These are phyloP conservation scores for Conticribra weissflogii DNA, from an alignment of 108 stramenopile genomes.

Conservation along the genomic window DNA sequence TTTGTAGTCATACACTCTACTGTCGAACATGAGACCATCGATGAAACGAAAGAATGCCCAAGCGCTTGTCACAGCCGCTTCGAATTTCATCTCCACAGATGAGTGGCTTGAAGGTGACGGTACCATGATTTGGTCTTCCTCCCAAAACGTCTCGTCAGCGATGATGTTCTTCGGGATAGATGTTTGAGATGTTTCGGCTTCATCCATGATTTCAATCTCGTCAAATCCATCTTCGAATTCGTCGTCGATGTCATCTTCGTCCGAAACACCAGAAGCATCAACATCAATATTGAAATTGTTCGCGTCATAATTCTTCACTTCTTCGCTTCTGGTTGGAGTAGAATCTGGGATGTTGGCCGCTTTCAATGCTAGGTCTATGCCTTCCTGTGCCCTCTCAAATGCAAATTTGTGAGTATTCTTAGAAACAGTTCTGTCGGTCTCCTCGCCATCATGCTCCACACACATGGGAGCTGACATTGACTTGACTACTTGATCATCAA, in stretches of 20 bases:
- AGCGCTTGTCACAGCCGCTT: conserved; percentile 16
- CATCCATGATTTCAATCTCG: not conserved
- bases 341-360: conserved; percentile 5
- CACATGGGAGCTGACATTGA: too few species aligned
- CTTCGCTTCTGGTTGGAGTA: not conserved
- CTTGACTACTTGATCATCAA: too few species aligned
- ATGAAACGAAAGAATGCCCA: conserved; percentile 37
- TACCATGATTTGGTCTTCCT: conserved; percentile 26
- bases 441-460: too few species aligned
- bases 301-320: not conserved
- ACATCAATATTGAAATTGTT: too few species aligned
- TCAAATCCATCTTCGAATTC: conserved; percentile 3
- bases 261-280: too few species aligned
- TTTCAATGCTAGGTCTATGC: conserved; percentile 34
- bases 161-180: conserved; percentile 20
- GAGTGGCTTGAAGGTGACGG: not conserved
- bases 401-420: conserved; percentile 17
- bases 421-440: too few species aligned
- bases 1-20: conserved; percentile 42
- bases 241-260: conserved; percentile 19
- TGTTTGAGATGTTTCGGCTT: not conserved
- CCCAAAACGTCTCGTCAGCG: conserved; percentile 33
- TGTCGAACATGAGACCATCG: conserved; percentile 33
- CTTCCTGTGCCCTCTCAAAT: conserved; percentile 31
- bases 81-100: not conserved